A percentile compares a stretch with the other conserved stretches of the same genome.
These are phyloP conservation scores for Nymphaea colorata DNA, from an alignment of 164 flowering plant genomes.

Conservation along the genomic window DNA sequence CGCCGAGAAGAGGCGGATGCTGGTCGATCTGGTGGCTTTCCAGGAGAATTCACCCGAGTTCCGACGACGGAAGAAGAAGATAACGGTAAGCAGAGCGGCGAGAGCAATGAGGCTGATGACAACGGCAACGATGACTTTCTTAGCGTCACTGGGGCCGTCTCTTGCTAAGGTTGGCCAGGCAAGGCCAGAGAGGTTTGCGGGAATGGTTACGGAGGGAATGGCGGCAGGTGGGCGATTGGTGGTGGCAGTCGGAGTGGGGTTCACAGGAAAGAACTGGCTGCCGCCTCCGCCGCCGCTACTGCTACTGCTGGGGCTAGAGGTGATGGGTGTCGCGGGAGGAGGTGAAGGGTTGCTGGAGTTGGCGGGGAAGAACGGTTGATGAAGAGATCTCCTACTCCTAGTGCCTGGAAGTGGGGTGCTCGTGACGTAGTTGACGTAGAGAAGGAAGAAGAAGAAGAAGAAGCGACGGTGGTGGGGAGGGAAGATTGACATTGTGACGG, in stretches of 20 bases:
- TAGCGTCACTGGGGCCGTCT: neutral
- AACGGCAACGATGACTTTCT: neutral
- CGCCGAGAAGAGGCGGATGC: slow-evolving; percentile 17
- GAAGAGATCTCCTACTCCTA: neutral
- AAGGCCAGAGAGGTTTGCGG: neutral
- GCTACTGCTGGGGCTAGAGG: neutral
- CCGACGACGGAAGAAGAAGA: neutral
- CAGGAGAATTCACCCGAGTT: neutral
- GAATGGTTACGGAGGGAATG: slow-evolving; percentile 1
- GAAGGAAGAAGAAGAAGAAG: neutral
- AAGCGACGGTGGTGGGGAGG: neutral
- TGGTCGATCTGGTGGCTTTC: slow-evolving; percentile 18
- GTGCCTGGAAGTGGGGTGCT: neutral
- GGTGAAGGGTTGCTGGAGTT: neutral
- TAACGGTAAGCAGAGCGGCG: neutral
- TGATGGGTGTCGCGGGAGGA: neutral
- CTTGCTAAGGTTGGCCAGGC: neutral
- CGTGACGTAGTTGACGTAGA: neutral
- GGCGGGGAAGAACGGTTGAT: neutral
- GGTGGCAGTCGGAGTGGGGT: neutral
- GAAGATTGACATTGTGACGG: no score
- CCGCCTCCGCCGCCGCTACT: neutral
- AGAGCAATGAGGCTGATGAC: neutral
- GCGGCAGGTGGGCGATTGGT: neutral
- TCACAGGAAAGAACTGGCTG: neutral